Conservation (phyloP, 2,329 filamentous ascomycete species). For the Fusarium sp. region DNA sequence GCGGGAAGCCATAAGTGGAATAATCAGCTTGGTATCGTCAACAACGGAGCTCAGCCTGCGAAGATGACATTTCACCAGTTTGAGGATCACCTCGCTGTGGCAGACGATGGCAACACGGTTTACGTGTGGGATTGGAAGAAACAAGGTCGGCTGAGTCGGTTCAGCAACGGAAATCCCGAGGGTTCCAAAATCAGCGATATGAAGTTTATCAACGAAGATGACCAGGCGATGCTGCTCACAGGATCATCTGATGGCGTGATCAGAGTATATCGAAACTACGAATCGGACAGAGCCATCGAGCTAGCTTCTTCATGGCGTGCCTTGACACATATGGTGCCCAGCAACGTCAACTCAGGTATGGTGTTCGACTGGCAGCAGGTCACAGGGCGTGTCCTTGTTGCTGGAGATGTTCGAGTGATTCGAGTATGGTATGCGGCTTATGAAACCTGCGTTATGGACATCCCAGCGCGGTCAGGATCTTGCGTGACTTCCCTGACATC, state of each 20-base stretch:
- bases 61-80: conserved; percentile 99
- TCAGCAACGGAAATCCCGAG: conserved; percentile 92
- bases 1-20: conserved; percentile 91
- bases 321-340: conserved; percentile 91
- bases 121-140: conserved; percentile 94
- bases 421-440: conserved; percentile 95
- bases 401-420: conserved; percentile 94
- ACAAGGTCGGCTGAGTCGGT: conserved; percentile 78
- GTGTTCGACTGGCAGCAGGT: conserved; percentile 99
- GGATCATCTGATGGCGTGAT: conserved; percentile 96
- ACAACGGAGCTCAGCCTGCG: conserved; percentile 87
- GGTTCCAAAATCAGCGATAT: conserved; percentile 94
- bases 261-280: conserved; percentile 92
- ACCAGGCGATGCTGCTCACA: conserved; percentile 93
- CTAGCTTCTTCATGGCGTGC: conserved; percentile 93
- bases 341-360: conserved; percentile 92
- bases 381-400: conserved; percentile 93
- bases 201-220: conserved; percentile 98
- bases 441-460: conserved; percentile 92
- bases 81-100: conserved; percentile 92
- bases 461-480: conserved; percentile 91
- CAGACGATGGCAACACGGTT: conserved; percentile 91
- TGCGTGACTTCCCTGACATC: conserved; percentile 97
- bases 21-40: conserved; percentile 82
- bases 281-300: conserved; percentile 78